Evolutionary conservation across 2,329 filamentous ascomycete genomes (phyloP).

Genomic region (Neofusicoccum cordaticola): DNA sequence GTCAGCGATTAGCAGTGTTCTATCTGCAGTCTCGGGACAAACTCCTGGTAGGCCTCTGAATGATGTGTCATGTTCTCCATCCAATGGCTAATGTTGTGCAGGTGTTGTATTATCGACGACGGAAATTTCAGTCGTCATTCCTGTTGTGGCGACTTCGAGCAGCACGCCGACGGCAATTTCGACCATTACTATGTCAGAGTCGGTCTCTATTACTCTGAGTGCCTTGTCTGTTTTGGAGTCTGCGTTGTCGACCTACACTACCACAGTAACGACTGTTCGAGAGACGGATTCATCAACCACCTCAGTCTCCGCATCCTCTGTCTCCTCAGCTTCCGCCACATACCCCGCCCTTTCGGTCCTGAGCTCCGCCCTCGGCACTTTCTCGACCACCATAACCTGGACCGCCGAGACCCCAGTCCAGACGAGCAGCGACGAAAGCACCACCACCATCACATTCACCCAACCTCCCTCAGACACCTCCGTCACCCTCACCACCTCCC

Average conservation of each 20-base stretch:
- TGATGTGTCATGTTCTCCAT: no score
- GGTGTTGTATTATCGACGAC: not conserved
- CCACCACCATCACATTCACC: not conserved
- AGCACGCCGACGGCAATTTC: no score
- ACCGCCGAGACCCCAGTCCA: not conserved
- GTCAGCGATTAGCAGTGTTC: not conserved
- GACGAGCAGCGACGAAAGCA: no score
- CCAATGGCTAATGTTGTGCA: not conserved
- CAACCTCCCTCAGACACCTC: not conserved
- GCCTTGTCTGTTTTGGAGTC: not conserved
- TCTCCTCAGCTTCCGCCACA: not conserved
- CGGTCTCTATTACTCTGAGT: not conserved
- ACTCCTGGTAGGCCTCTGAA: not conserved
- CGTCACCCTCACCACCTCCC: not conserved
- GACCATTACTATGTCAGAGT: not conserved
- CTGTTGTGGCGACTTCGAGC: not conserved
- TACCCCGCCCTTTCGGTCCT: not conserved
- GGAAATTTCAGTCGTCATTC: not conserved
- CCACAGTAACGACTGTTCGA: no score
- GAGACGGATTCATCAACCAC: not conserved
- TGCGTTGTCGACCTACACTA: not conserved
- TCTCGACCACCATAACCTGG: not conserved
- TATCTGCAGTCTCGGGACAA: not conserved
- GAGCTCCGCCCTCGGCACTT: not conserved
- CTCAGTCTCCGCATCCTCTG: not conserved